Percentiles rank a stretch among this genome's conserved stretches.
phyloP scores from a whole-genome alignment of 768 basidiomycete species.

The Paxillus ammoniavirescens region DNA sequence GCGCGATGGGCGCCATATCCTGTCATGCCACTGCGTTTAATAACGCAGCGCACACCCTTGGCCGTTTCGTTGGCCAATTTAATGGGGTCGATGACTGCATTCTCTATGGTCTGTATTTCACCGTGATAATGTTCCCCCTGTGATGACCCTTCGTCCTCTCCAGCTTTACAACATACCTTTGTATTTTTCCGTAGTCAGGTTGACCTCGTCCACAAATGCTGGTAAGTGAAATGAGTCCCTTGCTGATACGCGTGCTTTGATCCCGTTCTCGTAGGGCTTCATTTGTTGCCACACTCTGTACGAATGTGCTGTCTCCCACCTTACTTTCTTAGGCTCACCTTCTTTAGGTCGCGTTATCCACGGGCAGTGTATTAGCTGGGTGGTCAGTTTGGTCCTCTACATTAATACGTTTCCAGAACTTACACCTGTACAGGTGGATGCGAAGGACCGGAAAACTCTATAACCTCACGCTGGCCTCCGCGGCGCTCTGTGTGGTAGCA shows the following conservation, averaged over 20 bases:
- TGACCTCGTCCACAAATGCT: constrained; percentile 64
- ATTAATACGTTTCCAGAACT: constrained; percentile 2
- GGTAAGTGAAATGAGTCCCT: constrained; percentile 44
- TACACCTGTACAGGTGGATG: constrained; percentile 62
- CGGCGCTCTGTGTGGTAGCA: constrained; percentile 57
- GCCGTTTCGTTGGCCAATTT: constrained; percentile 81
- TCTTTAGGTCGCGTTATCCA: constrained; percentile 69
- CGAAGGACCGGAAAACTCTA: constrained; percentile 85
- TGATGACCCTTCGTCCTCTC: constrained; percentile 9
- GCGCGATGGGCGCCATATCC: constrained; percentile 77
- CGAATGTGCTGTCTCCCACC: constrained; percentile 21
- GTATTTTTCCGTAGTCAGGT: constrained; percentile 83
- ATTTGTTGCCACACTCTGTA: constrained; percentile 89
- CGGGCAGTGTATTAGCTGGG: constrained; percentile 85
- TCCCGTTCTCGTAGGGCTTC: constrained; percentile 53
- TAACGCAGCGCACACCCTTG: constrained; percentile 76
- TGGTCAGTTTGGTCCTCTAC: constrained; percentile 48
- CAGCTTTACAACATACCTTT: constrained; percentile 86
- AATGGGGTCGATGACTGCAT: constrained; percentile 72
- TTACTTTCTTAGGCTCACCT: constrained; percentile 15
- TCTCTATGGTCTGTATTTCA: constrained; percentile 60
- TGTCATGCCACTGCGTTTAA: constrained; percentile 83
- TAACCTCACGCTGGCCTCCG: constrained; percentile 64
- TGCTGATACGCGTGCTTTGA: constrained; percentile 8
- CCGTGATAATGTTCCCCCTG: background rate